Evolutionary conservation across 306 rosid species (phyloP).

Genomic region (Astragalus glycyphyllos): DNA sequence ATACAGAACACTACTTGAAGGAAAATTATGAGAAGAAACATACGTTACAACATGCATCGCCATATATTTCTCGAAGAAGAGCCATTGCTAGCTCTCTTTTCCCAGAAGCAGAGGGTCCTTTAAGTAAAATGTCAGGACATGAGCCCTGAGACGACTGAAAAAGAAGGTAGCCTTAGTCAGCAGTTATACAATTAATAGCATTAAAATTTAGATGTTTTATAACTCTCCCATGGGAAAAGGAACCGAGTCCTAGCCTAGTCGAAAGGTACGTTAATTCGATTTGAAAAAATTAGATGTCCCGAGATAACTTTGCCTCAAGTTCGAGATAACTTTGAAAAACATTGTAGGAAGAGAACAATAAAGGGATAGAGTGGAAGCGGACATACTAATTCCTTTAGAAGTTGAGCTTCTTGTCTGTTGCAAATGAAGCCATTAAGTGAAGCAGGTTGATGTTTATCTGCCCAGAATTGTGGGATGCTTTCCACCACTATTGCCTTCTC

Average conservation of each 20-base stretch:
- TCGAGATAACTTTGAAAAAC: constrained; percentile 11
- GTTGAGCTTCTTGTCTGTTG: constrained; percentile 74
- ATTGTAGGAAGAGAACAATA: constrained; percentile 2
- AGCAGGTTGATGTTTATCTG: constrained; percentile 75
- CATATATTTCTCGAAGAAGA: constrained; percentile 72
- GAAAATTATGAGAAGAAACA: constrained; percentile 41
- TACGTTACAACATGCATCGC: constrained; percentile 77
- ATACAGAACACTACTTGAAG: constrained; percentile 10
- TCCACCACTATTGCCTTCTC: constrained; percentile 68
- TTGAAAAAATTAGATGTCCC: no score
- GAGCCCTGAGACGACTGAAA: constrained; percentile 59
- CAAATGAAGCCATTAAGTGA: constrained; percentile 80
- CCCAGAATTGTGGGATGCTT: constrained; percentile 76
- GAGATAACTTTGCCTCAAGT: constrained; percentile 15
- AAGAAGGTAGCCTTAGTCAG: constrained; percentile 33
- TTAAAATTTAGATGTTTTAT: neutral
- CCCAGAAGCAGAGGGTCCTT: constrained; percentile 75
- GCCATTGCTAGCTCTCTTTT: constrained; percentile 78
- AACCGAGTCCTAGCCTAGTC: no score
- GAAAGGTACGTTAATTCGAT: no score
- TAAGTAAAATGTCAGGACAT: constrained; percentile 77
- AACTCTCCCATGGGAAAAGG: no score
- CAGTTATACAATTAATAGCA: constrained; percentile 9
- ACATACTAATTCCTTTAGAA: constrained; percentile 78
- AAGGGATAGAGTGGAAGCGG: neutral